phyloP scores from a whole-genome alignment of 2,329 filamentous ascomycete species.

The Erysiphe pulchra region DNA sequence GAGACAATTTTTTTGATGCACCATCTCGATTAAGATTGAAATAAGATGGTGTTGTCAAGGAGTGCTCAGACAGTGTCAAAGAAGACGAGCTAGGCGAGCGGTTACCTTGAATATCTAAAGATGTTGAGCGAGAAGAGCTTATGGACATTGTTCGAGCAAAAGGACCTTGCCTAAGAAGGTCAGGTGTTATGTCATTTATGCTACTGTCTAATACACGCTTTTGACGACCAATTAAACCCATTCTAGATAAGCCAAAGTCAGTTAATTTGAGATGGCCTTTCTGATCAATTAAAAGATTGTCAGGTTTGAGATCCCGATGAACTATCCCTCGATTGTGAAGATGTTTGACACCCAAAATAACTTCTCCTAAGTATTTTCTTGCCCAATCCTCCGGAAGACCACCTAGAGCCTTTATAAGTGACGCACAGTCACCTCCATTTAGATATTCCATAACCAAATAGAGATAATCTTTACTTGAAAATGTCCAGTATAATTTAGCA shows the following conservation, averaged over 20 bases:
- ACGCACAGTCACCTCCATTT: constrained; percentile 91
- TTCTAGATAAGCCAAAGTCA: constrained; percentile 87
- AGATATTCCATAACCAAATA: constrained; percentile 99
- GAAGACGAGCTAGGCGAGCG: constrained; percentile 69
- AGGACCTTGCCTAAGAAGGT: constrained; percentile 74
- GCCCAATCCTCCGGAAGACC: constrained; percentile 92
- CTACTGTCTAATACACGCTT: constrained; percentile 69
- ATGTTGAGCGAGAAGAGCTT: constrained; percentile 75
- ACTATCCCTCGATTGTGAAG: constrained; percentile 85
- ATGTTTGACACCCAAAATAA: constrained; percentile 90
- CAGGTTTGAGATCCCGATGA: constrained; percentile 87
- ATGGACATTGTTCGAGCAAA: constrained; percentile 71
- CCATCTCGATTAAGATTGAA: constrained; percentile 49
- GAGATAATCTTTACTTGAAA: constrained; percentile 95
- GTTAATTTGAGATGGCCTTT: constrained; percentile 92
- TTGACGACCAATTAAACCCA: constrained; percentile 90
- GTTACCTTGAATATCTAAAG: constrained; percentile 60
- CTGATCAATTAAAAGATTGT: constrained; percentile 90
- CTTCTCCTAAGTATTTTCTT: constrained; percentile 89
- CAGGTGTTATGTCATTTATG: constrained; percentile 61
- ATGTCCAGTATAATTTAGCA: constrained; percentile 97
- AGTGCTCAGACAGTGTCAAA: constrained; percentile 56
- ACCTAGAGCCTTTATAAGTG: constrained; percentile 79
- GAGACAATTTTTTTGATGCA: constrained; percentile 28
- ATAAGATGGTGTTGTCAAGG: constrained; percentile 67